These are phyloP conservation scores for Alternaria sp. DNA, from an alignment of 2,329 filamentous ascomycete species.

Conservation along the genomic window DNA sequence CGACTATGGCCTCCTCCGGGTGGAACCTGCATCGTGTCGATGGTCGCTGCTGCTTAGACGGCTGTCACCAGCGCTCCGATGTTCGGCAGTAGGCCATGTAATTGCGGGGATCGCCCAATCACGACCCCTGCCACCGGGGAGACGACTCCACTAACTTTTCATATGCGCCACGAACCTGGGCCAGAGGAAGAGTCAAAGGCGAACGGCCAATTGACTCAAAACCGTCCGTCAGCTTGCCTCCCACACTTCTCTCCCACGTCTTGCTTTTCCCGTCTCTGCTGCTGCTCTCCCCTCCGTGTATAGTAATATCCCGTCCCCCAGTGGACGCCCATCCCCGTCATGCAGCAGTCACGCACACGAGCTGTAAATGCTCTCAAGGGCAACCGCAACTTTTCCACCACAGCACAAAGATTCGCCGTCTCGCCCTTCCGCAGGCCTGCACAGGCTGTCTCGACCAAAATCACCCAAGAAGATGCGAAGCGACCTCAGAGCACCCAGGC, in stretches of 20 bases:
- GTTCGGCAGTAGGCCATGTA: slow-evolving; percentile 12
- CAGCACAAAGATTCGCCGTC: slow-evolving; percentile 51
- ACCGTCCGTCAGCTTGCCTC: neutral
- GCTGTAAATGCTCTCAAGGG: slow-evolving; percentile 49
- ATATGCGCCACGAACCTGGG: slow-evolving; percentile 17
- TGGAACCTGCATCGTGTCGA: slow-evolving; percentile 23
- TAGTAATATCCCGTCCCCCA: slow-evolving; percentile 18
- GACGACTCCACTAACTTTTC: slow-evolving; percentile 24
- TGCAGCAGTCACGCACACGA: slow-evolving; percentile 50
- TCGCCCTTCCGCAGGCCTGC: slow-evolving; percentile 55
- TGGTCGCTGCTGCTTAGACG: neutral
- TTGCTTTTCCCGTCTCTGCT: slow-evolving; percentile 10
- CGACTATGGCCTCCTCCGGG: slow-evolving; percentile 39
- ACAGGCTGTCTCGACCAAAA: slow-evolving; percentile 41
- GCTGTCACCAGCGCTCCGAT: slow-evolving; percentile 20
- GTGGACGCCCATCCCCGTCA: slow-evolving; percentile 32
- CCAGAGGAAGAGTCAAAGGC: slow-evolving; percentile 17
- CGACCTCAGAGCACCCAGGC: slow-evolving; percentile 55
- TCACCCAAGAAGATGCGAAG: slow-evolving; percentile 52
- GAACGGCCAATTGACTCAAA: slow-evolving; percentile 32
- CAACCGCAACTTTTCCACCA: slow-evolving; percentile 56
- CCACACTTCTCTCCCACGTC: slow-evolving; percentile 8
- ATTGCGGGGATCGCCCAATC: slow-evolving; percentile 25
- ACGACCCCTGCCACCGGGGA: slow-evolving; percentile 6
- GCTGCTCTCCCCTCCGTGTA: slow-evolving; percentile 15